Percentiles rank a stretch among this genome's conserved stretches.
Conservation (phyloP, 2,329 filamentous ascomycete species). For the Dactylellina drechsleri region DNA sequence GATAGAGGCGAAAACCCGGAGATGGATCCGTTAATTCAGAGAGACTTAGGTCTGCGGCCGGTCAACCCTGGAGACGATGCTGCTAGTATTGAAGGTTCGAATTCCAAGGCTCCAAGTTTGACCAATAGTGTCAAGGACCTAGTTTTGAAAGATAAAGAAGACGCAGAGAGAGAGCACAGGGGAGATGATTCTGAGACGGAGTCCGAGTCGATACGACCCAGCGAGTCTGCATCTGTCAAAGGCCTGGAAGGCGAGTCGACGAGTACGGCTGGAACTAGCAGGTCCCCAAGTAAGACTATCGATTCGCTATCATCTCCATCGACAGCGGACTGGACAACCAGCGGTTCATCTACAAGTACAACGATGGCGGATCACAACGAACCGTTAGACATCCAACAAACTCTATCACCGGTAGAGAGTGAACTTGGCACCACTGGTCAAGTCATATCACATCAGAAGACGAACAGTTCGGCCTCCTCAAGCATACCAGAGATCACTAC, state of each 20-base stretch:
- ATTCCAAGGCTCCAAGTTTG: constrained; percentile 28
- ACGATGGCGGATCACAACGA: constrained; percentile 10
- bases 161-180: constrained; percentile 38
- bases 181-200: constrained; percentile 30
- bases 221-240: constrained; percentile 37
- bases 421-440: not conserved
- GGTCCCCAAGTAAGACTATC: constrained; percentile 5
- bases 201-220: constrained; percentile 30
- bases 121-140: constrained; percentile 43
- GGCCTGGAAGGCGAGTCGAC: constrained; percentile 6
- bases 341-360: constrained; percentile 30
- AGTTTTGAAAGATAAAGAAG: constrained; percentile 42
- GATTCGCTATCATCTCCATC: constrained; percentile 47
- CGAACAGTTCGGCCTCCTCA: constrained; percentile 5
- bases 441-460: not conserved
- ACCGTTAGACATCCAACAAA: constrained; percentile 15
- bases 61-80: constrained; percentile 21
- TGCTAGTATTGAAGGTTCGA: not conserved
- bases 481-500: constrained; percentile 41
- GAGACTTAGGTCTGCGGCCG: constrained; percentile 32
- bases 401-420: constrained; percentile 3
- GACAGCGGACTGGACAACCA: constrained; percentile 43
- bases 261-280: constrained; percentile 27
- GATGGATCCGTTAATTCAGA: constrained; percentile 39
- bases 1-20: constrained; percentile 27